phyloP scores from a whole-genome alignment of 768 basidiomycete genomes.

The Phanerochaete sordida region DNA sequence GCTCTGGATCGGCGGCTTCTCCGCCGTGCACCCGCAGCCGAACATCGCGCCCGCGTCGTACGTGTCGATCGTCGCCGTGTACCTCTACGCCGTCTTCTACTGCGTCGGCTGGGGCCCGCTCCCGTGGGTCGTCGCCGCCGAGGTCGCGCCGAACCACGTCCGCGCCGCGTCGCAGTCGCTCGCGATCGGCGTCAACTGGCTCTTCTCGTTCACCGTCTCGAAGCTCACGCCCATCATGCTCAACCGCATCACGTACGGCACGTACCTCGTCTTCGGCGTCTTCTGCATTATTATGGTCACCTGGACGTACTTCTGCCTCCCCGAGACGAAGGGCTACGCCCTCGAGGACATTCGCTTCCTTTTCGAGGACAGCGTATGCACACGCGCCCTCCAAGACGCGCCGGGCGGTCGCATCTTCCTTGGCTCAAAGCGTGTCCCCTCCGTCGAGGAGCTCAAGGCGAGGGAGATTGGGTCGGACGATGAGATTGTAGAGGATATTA shows the following conservation, averaged over 20 bases:
- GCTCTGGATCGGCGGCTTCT: constrained; percentile 35
- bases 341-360: constrained; percentile 45
- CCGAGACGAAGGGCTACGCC: constrained; percentile 44
- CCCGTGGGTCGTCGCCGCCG: constrained; percentile 41
- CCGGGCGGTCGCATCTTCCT: constrained; percentile 37
- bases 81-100: constrained; percentile 46
- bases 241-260: constrained; percentile 22
- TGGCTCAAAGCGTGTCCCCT: constrained; percentile 17
- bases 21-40: constrained; percentile 29
- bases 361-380: constrained; percentile 36
- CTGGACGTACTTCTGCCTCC: constrained; percentile 43
- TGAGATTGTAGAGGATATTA: not conserved
- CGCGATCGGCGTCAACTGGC: constrained; percentile 41
- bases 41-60: constrained; percentile 37
- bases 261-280: constrained; percentile 40
- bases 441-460: constrained; percentile 16
- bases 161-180: constrained; percentile 31
- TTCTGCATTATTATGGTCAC: constrained; percentile 38
- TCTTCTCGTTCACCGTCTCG: constrained; percentile 43
- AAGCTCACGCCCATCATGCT: constrained; percentile 41
- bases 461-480: not conserved
- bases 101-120: constrained; percentile 37
- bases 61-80: constrained; percentile 42
- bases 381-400: constrained; percentile 37
- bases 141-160: constrained; percentile 43